Percentiles rank a stretch among this genome's conserved stretches.
phyloP scores from a whole-genome alignment of 106 monocot species.

The Allium cepa region DNA sequence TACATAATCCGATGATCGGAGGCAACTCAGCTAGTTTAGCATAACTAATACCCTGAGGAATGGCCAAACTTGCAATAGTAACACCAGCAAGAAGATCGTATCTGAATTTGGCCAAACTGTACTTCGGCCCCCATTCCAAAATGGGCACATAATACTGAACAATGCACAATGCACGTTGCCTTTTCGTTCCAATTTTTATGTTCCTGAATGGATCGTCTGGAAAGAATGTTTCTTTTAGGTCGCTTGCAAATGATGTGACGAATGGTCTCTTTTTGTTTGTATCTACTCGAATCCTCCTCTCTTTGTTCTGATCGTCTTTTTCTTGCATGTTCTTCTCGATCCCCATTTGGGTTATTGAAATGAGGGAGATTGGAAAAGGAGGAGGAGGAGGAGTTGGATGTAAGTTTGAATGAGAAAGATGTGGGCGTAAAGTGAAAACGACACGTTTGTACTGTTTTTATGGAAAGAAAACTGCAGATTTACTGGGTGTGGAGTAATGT shows the following conservation, averaged over 20 bases:
- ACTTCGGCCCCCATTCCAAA: slow-evolving; percentile 55
- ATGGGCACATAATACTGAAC: slow-evolving; percentile 47
- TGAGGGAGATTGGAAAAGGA: background rate
- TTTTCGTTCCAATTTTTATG: slow-evolving; percentile 9
- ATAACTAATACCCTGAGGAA: slow-evolving; percentile 89
- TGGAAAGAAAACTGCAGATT: too few species aligned
- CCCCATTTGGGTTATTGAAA: background rate
- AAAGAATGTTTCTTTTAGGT: slow-evolving; percentile 55
- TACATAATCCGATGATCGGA: slow-evolving; percentile 82
- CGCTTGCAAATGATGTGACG: slow-evolving; percentile 4
- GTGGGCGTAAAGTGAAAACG: too few species aligned
- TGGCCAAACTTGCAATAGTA: slow-evolving; percentile 75
- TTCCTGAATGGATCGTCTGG: slow-evolving; percentile 64
- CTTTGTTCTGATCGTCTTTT: background rate
- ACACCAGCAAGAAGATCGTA: slow-evolving; percentile 65
- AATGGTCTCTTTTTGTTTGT: slow-evolving; percentile 18
- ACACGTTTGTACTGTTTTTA: too few species aligned
- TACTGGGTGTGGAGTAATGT: too few species aligned
- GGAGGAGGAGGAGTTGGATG: background rate
- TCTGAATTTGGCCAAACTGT: slow-evolving; percentile 27
- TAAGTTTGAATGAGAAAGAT: background rate
- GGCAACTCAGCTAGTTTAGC: slow-evolving; percentile 72
- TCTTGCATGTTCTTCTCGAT: background rate
- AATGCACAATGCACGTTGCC: slow-evolving; percentile 5
- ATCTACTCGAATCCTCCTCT: slow-evolving; percentile 19